These are phyloP conservation scores for Colletotrichum liaoningense DNA, from an alignment of 2,329 filamentous ascomycete species.

Conservation along the genomic window DNA sequence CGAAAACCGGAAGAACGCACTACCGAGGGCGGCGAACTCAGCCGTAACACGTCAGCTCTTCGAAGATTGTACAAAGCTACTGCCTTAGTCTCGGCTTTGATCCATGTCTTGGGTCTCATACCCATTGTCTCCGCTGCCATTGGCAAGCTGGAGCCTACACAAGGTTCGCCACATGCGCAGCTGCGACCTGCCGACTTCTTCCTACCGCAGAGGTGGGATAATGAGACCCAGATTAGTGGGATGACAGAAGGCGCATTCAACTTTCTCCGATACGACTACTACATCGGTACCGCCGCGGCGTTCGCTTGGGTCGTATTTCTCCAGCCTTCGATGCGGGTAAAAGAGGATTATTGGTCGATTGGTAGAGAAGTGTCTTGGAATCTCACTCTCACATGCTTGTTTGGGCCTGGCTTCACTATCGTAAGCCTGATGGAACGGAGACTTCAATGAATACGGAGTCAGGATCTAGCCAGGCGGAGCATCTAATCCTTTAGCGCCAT, in stretches of 20 bases:
- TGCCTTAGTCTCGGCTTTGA: background rate
- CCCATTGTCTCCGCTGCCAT: background rate
- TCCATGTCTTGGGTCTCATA: background rate
- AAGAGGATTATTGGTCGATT: background rate
- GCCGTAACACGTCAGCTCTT: background rate
- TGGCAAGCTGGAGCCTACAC: background rate
- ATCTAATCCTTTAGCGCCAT: background rate
- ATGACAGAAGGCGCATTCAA: conserved; percentile 5
- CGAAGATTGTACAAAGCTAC: background rate
- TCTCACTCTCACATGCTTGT: background rate
- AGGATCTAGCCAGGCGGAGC: background rate
- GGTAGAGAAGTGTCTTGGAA: background rate
- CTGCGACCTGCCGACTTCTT: background rate
- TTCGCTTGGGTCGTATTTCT: background rate
- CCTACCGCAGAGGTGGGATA: background rate
- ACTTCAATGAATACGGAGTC: too few species aligned
- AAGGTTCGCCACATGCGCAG: background rate
- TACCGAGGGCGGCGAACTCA: background rate
- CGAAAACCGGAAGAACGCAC: background rate
- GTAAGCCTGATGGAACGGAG: conserved; percentile 2
- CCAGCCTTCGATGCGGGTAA: background rate
- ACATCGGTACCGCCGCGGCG: background rate
- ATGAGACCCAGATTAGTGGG: background rate
- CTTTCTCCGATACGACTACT: conserved; percentile 1
- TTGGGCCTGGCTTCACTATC: background rate